These are phyloP conservation scores for Melanomma pulvis-pyrius DNA, from an alignment of 495 filamentous ascomycete species.

Conservation along the genomic window DNA sequence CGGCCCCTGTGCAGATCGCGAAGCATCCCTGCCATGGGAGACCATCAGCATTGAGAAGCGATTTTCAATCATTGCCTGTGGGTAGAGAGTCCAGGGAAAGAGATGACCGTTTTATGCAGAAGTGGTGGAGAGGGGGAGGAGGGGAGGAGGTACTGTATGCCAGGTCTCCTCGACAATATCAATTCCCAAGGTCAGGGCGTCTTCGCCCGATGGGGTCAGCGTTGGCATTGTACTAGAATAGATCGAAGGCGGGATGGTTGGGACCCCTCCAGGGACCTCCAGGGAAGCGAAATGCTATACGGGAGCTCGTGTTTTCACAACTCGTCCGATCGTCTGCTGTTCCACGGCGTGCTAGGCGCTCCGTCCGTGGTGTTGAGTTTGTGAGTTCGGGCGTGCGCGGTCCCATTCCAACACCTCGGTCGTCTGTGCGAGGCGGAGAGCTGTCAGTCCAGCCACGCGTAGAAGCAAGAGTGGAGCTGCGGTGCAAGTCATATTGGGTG, in stretches of 20 bases:
- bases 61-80: neutral
- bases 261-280: too few relatives aligned
- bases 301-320: too few relatives aligned
- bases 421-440: neutral
- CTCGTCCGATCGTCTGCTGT: too few relatives aligned
- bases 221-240: too few relatives aligned
- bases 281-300: too few relatives aligned
- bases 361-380: neutral
- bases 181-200: too few relatives aligned
- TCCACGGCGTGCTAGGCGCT: too few relatives aligned
- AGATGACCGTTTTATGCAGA: neutral
- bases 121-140: neutral
- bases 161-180: neutral
- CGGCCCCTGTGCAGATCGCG: slow-evolving; percentile 5
- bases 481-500: slow-evolving; percentile 15
- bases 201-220: too few relatives aligned
- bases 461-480: slow-evolving; percentile 8
- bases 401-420: neutral
- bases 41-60: neutral
- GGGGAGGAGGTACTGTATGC: neutral
- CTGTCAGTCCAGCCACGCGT: slow-evolving; percentile 17
- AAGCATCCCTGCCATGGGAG: neutral
- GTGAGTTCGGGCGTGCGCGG: neutral
- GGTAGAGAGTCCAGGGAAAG: neutral
- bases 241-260: neutral